A percentile compares a stretch with the other conserved stretches of the same genome.
Evolutionary conservation across 2,329 filamentous ascomycete genomes (phyloP).

Genomic region (Penicillium digitatum): DNA sequence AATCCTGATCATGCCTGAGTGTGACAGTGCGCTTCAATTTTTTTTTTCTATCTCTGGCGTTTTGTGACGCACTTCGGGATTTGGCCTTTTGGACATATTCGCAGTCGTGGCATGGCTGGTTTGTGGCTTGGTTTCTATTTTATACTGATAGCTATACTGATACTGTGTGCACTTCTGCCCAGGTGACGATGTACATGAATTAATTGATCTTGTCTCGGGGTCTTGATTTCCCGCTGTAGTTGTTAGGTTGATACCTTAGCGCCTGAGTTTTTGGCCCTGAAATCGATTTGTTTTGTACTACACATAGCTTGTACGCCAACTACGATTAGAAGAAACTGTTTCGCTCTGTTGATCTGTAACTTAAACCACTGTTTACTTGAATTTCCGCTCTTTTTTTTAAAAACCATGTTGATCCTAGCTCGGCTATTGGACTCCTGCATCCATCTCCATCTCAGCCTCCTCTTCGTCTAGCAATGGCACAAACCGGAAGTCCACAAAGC

Average conservation of each 20-base stretch:
- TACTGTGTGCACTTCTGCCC: slow-evolving; percentile 1
- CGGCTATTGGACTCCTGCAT: slow-evolving; percentile 10
- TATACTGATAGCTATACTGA: background rate
- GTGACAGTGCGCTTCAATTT: background rate
- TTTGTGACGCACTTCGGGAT: background rate
- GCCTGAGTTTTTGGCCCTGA: slow-evolving; percentile 2
- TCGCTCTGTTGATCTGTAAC: background rate
- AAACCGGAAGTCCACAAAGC: slow-evolving; percentile 48
- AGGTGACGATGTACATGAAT: slow-evolving; percentile 7
- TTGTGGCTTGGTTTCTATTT: background rate
- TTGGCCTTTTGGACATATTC: slow-evolving; percentile 4
- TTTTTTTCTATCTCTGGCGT: background rate
- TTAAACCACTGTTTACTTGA: background rate
- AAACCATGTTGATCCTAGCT: background rate
- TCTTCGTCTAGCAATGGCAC: slow-evolving; percentile 45
- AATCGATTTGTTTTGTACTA: background rate
- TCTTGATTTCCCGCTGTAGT: background rate
- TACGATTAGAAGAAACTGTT: background rate
- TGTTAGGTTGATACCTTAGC: background rate
- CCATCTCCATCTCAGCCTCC: slow-evolving; percentile 27
- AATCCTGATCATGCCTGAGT: slow-evolving; percentile 56
- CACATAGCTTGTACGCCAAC: background rate
- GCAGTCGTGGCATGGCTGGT: slow-evolving; percentile 1
- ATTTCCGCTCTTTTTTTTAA: background rate
- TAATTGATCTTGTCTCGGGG: background rate